Evolutionary conservation across 202 grass and related monocot genomes (phyloP).

Genomic region (Setaria italica): DNA sequence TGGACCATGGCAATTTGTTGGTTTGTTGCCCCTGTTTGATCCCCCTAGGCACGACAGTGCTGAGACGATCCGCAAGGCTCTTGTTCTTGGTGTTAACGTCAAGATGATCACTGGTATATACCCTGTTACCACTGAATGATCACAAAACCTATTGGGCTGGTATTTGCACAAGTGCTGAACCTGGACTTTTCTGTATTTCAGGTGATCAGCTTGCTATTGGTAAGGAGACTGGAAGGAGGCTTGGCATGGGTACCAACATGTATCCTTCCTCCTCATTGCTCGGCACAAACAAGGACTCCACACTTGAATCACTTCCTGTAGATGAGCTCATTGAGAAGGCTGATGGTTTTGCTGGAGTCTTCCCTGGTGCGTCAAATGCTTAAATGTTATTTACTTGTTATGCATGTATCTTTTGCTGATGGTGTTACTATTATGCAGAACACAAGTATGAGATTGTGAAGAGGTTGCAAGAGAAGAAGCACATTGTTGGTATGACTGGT

Average conservation of each 20-base stretch:
- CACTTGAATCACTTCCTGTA: constrained; percentile 76
- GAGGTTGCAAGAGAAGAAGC: constrained; percentile 98
- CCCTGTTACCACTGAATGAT: background rate
- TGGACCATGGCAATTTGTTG: constrained; percentile 94
- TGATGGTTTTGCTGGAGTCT: constrained; percentile 98
- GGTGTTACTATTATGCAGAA: constrained; percentile 51
- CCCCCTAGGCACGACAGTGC: constrained; percentile 98
- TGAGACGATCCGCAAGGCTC: constrained; percentile 96
- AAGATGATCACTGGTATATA: constrained; percentile 97
- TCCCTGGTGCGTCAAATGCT: constrained; percentile 66
- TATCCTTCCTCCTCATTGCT: constrained; percentile 96
- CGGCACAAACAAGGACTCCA: constrained; percentile 82
- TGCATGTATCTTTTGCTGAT: constrained; percentile 5
- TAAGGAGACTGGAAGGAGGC: constrained; percentile 96
- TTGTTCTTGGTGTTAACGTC: constrained; percentile 95
- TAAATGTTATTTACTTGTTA: background rate
- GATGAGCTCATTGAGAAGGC: constrained; percentile 99
- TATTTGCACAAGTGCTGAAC: constrained; percentile 9
- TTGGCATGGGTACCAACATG: constrained; percentile 99
- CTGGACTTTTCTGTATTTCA: constrained; percentile 36
- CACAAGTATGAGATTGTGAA: constrained; percentile 99
- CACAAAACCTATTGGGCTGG: background rate
- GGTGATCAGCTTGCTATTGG: constrained; percentile 98
- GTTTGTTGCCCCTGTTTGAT: constrained; percentile 93
- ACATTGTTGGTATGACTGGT: constrained; percentile 98